A percentile compares a stretch with the other conserved stretches of the same genome.
Conservation (phyloP, 2,329 filamentous ascomycete species). For the Pseudomassariella vexata region DNA sequence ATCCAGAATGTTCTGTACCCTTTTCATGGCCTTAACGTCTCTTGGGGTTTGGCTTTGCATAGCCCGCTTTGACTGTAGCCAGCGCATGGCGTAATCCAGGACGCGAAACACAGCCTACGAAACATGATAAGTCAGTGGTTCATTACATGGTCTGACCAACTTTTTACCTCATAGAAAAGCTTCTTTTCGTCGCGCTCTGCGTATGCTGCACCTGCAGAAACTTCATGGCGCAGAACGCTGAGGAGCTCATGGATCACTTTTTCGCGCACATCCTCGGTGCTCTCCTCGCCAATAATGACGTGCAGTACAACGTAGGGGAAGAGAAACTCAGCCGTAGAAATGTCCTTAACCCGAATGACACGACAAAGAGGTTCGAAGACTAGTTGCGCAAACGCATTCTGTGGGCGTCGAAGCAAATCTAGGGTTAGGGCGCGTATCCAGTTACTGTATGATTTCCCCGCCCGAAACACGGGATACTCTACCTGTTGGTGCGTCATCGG, state of each 20-base stretch:
- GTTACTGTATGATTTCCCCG: constrained; percentile 62
- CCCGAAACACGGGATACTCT: constrained; percentile 73
- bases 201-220: constrained; percentile 44
- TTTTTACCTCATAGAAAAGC: constrained; percentile 75
- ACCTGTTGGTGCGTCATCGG: constrained; percentile 50
- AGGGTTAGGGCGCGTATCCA: constrained; percentile 81
- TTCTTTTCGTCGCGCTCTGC: constrained; percentile 70
- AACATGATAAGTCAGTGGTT: constrained; percentile 16
- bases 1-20: constrained; percentile 45
- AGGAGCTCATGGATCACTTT: constrained; percentile 70
- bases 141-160: constrained; percentile 1
- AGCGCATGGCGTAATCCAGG: constrained; percentile 85
- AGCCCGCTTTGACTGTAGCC: constrained; percentile 72
- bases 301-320: constrained; percentile 85
- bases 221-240: constrained; percentile 62
- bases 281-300: constrained; percentile 65
- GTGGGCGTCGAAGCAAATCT: constrained; percentile 74
- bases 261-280: constrained; percentile 53
- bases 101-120: constrained; percentile 85
- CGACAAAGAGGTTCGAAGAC: constrained; percentile 79
- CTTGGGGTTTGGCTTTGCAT: constrained; percentile 23
- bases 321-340: constrained; percentile 80
- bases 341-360: constrained; percentile 78
- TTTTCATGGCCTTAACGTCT: constrained; percentile 43
- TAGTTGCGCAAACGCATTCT: constrained; percentile 65